Evolutionary conservation across 208 protist genomes (phyloP), one percentile per base, ranked within the genome.

Genomic region (Blastocrithidia nonstop): DNA sequence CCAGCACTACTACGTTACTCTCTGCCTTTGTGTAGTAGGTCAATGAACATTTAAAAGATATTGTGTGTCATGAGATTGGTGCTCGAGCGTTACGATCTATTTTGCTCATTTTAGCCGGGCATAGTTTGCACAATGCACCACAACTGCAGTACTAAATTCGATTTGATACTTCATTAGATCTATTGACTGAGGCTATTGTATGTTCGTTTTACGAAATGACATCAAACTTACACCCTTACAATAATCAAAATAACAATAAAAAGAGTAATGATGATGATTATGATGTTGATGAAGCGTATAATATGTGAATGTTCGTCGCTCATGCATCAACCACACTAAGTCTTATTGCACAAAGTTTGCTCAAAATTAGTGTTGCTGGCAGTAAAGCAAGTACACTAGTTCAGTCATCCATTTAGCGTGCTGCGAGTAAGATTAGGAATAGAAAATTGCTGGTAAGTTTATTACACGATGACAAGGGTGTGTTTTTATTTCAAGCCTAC

Each of bases 401-500:
- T 25, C 75, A 73, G 13, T 56, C 64, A 52, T 58, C 62, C 0
- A 38, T 92, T 0, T 68, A 85, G 44, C 32, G 35, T n/a, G 22
- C 54, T 86, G 13, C 8, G 50, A 36, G 61, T n/a, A n/a, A n/a
- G n/a, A n/a, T n/a, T n/a, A n/a, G n/a, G n/a, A n/a, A n/a, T n/a
- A n/a, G n/a, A n/a, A 44, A 63, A 4, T 54, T 93, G 32, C 60
- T 93, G 26, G 57, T 58, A 31, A 47, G 68, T 32, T 39, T 89
- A 5, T 54, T 93, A 1, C 45, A 63, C 11, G 79, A 93, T 57
- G 40, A 46, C 6, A 42, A 88, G 11, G 84, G 79, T 24, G 80
- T 67, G 38, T 78, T 88, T 53, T 51, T 88, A 15, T 86, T 93
- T 41, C 77, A 89, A 67, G 77, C 76, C n/a, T 89, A 80, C 50